These are phyloP conservation scores for Sanguinoderma infundibulare DNA, from an alignment of 1,284 basidiomycete species.

Conservation along the genomic window DNA sequence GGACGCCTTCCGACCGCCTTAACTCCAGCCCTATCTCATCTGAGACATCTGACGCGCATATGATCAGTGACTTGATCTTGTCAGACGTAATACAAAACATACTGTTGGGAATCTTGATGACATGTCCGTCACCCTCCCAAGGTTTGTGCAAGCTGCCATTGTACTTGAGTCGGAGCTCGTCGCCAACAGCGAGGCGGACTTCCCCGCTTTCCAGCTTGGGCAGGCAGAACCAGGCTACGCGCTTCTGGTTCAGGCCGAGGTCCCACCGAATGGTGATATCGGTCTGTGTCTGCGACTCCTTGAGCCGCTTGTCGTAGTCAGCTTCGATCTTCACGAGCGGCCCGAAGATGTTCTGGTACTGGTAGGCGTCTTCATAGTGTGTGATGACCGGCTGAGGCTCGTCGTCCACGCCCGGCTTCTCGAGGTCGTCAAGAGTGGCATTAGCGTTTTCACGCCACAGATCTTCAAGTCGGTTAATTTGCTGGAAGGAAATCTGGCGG, in stretches of 20 bases:
- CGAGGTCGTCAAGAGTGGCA: constrained; percentile 95
- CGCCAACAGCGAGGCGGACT: constrained; percentile 95
- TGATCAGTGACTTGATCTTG: constrained; percentile 15
- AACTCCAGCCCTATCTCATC: constrained; percentile 98
- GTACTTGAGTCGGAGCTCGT: constrained; percentile 92
- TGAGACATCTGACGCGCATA: constrained; percentile 76
- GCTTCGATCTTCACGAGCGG: constrained; percentile 99
- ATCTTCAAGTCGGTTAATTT: constrained; percentile 98
- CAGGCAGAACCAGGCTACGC: constrained; percentile 95
- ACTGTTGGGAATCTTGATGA: constrained; percentile 99
- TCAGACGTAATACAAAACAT: constrained; percentile 31
- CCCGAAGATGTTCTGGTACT: constrained; percentile 99
- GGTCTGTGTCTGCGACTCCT: constrained; percentile 98
- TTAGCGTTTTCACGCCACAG: constrained; percentile 96
- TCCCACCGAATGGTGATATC: constrained; percentile 98
- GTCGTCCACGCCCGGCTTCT: constrained; percentile 95
- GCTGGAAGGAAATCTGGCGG: constrained; percentile 93
- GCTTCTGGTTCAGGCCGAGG: constrained; percentile 96
- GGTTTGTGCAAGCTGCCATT: constrained; percentile 86
- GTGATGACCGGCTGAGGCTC: constrained; percentile 92
- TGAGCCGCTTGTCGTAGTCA: constrained; percentile 97
- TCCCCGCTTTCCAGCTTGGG: constrained; percentile 99
- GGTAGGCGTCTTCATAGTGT: constrained; percentile 97
- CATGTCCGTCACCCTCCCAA: constrained; percentile 98
- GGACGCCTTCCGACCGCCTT: constrained; percentile 90